Evolutionary conservation across 1,139 yeast species (phyloP).

Genomic region (Candida pseudoviswanathii): DNA sequence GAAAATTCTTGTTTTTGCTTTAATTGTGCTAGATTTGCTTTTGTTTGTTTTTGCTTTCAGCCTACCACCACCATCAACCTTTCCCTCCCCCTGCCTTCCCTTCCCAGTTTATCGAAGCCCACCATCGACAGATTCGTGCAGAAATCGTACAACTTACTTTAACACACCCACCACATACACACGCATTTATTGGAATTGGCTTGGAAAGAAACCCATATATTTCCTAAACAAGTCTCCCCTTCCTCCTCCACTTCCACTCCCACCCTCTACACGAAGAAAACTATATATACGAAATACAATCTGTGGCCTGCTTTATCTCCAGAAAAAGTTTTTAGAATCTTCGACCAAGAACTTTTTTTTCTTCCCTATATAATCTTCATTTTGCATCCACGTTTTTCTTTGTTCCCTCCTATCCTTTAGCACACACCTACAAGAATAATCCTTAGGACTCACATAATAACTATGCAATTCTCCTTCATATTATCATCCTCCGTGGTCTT

Average conservation of each 20-base stretch:
- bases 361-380: neutral
- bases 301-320: neutral
- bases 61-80: too few species aligned
- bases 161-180: neutral
- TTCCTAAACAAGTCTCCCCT: neutral
- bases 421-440: neutral
- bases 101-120: neutral
- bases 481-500: slow-evolving; percentile 5
- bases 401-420: neutral
- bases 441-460: neutral
- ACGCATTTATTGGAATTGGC: neutral
- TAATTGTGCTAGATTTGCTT: neutral
- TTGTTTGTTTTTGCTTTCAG: neutral
- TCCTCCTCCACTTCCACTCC: neutral
- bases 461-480: slow-evolving; percentile 7
- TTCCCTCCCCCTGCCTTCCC: neutral
- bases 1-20: slow-evolving; percentile 2
- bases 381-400: slow-evolving; percentile 1
- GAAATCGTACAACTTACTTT: neutral
- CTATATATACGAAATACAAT: neutral
- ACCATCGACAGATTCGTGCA: neutral
- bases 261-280: neutral
- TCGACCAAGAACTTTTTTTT: neutral
- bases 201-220: neutral
- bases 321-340: too few species aligned